phyloP scores from a whole-genome alignment of 352 stramenopile genomes.

The Blastocystis sp. region DNA sequence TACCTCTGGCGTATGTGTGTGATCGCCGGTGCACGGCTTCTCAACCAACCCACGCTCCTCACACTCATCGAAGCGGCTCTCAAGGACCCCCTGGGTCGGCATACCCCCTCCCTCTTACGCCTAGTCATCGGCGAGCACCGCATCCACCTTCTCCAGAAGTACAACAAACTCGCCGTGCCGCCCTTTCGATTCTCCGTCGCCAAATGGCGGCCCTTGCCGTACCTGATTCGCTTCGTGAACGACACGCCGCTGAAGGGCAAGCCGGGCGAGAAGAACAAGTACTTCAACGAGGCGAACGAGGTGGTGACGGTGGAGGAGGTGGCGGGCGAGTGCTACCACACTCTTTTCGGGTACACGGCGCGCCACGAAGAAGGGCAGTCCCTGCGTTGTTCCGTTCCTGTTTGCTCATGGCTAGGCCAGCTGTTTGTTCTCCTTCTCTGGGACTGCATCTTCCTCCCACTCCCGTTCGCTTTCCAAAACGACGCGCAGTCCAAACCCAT shows the following conservation, averaged over 20 bases:
- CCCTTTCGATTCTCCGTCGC: conserved; percentile 6
- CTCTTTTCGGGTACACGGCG: conserved; percentile 15
- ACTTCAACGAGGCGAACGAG: conserved; percentile 16
- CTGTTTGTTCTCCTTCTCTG: conserved; percentile 16
- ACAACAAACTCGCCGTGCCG: not conserved
- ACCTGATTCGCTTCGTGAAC: conserved; percentile 27
- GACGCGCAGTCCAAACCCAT: not conserved
- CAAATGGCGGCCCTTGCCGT: not conserved
- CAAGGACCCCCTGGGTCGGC: not conserved
- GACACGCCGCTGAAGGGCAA: not conserved
- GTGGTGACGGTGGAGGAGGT: conserved; percentile 23
- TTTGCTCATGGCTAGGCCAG: not conserved
- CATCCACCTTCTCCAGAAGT: conserved; percentile 5
- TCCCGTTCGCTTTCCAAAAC: conserved; percentile 51
- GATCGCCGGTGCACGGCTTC: not conserved
- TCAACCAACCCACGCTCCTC: not conserved
- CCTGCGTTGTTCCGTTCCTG: not conserved
- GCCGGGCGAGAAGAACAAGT: conserved; percentile 19
- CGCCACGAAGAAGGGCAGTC: conserved; percentile 25
- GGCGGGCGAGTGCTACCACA: not conserved
- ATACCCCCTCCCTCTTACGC: not conserved
- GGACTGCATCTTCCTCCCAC: conserved; percentile 38
- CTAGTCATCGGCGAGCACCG: conserved; percentile 28
- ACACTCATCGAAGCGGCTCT: not conserved
- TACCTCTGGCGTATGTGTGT: not conserved